phyloP scores from a whole-genome alignment of 352 stramenopile species.

The Phytophthora fragariae region DNA sequence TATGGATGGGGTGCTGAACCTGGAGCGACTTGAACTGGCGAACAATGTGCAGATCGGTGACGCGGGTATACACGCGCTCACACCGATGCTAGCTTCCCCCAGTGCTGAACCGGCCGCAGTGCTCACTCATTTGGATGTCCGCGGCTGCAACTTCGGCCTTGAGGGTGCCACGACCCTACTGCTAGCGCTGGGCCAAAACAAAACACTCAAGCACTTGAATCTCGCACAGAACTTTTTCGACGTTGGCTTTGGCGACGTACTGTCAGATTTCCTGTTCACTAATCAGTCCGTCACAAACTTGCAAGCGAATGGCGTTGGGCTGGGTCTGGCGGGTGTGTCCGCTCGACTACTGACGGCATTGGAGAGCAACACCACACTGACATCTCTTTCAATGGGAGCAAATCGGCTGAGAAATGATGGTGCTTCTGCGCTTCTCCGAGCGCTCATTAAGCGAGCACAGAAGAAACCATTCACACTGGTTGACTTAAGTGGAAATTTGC shows the following conservation, averaged over 20 bases:
- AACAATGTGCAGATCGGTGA: slow-evolving; percentile 79
- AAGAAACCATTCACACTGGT: slow-evolving; percentile 52
- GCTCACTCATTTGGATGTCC: slow-evolving; percentile 71
- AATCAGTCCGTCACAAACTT: slow-evolving; percentile 63
- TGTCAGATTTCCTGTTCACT: slow-evolving; percentile 68
- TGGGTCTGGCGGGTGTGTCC: slow-evolving; percentile 62
- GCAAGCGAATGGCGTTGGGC: slow-evolving; percentile 69
- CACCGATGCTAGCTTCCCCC: slow-evolving; percentile 64
- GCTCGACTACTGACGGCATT: slow-evolving; percentile 56
- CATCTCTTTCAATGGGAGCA: slow-evolving; percentile 62
- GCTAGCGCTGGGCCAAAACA: slow-evolving; percentile 61
- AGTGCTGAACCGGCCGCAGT: slow-evolving; percentile 19
- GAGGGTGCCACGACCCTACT: slow-evolving; percentile 69
- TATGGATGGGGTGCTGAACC: slow-evolving; percentile 54
- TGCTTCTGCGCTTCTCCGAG: slow-evolving; percentile 51
- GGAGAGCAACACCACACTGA: slow-evolving; percentile 54
- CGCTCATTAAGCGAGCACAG: slow-evolving; percentile 55
- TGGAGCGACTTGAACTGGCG: slow-evolving; percentile 66
- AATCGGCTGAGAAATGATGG: slow-evolving; percentile 78
- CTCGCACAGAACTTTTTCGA: slow-evolving; percentile 83
- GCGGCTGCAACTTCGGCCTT: slow-evolving; percentile 72
- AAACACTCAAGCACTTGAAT: slow-evolving; percentile 63
- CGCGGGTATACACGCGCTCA: slow-evolving; percentile 63
- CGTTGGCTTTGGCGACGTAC: slow-evolving; percentile 64
- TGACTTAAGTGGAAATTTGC: slow-evolving; percentile 80